phyloP scores from a whole-genome alignment of 1,284 basidiomycete species.

The Tylopilus sp. region DNA sequence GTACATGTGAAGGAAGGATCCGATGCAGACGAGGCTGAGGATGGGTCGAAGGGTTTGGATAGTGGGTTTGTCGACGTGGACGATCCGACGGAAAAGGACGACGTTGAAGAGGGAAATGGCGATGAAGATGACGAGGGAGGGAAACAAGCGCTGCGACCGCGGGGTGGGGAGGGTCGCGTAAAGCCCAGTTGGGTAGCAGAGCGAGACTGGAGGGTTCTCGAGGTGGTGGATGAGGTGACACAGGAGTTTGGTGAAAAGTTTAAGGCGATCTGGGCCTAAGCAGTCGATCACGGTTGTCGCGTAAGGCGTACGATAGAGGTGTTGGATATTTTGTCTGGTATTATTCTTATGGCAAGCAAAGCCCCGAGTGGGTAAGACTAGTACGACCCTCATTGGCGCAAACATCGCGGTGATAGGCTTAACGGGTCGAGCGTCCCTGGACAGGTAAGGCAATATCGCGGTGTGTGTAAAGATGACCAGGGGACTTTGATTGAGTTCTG shows the following conservation, averaged over 20 bases:
- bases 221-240: constrained; percentile 43
- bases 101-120: constrained; percentile 15
- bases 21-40: constrained; percentile 16
- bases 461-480: too few species aligned
- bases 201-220: constrained; percentile 55
- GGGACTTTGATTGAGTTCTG: too few species aligned
- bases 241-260: constrained; percentile 55
- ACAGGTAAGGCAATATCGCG: too few species aligned
- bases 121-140: constrained; percentile 14
- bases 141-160: not conserved
- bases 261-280: constrained; percentile 48
- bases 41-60: constrained; percentile 25
- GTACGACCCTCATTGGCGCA: too few species aligned
- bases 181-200: constrained; percentile 40
- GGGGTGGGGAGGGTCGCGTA: constrained; percentile 20
- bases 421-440: too few species aligned
- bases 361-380: too few species aligned
- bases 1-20: constrained; percentile 24
- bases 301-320: too few species aligned
- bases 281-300: not conserved
- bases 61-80: constrained; percentile 37
- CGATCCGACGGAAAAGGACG: constrained; percentile 25
- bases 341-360: too few species aligned
- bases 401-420: too few species aligned
- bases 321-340: too few species aligned